Conservation (phyloP, 1,139 yeast species). For the Yamadazyma taylorii region DNA sequence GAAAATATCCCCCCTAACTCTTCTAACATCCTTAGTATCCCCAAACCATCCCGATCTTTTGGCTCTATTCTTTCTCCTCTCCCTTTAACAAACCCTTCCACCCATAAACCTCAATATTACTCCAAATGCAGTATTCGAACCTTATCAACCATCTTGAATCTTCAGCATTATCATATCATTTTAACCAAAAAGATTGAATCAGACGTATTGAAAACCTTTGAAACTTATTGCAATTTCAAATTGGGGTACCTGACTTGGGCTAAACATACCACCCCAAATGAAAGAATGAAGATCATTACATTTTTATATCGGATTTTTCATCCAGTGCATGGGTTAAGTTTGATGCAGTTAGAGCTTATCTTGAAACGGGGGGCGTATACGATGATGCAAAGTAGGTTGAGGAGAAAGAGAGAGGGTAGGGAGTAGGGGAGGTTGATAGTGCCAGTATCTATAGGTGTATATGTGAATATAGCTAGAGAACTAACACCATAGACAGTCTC, state of each 20-base stretch:
- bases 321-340: constrained; percentile 41
- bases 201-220: constrained; percentile 57
- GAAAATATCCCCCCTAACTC: too few relatives aligned
- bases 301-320: constrained; percentile 49
- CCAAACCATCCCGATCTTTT: too few relatives aligned
- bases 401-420: constrained; percentile 32
- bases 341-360: constrained; percentile 61
- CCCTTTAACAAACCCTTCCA: neutral
- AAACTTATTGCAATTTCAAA: constrained; percentile 59
- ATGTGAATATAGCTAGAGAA: too few relatives aligned
- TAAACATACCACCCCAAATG: constrained; percentile 61
- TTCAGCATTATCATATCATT: constrained; percentile 20
- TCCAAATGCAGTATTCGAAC: constrained; percentile 14
- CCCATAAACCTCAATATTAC: constrained; percentile 9
- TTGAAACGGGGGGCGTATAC: constrained; percentile 78
- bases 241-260: constrained; percentile 81
- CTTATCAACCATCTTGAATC: constrained; percentile 21
- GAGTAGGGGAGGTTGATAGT: too few relatives aligned
- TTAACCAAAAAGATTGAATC: constrained; percentile 47
- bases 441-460: too few relatives aligned
- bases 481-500: too few relatives aligned
- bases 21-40: too few relatives aligned
- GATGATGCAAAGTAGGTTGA: constrained; percentile 74
- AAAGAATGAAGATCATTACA: constrained; percentile 51
- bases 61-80: too few relatives aligned